Percentiles rank a stretch among this genome's conserved stretches.
phyloP scores from a whole-genome alignment of 192 early-diverging fungal genomes.

The Backusella australiensis region DNA sequence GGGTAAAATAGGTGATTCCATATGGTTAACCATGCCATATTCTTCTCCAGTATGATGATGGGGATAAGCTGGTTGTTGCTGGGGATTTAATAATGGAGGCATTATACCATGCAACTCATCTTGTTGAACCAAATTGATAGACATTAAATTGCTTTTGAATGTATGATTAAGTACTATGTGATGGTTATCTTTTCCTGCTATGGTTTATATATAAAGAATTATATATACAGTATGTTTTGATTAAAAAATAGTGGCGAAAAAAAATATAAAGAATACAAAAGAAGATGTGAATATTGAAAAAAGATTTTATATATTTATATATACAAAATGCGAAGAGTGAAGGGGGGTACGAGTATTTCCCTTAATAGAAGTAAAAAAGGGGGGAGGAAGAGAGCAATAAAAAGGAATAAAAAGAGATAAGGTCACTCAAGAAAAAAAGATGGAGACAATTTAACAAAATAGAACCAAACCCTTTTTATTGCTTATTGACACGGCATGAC shows the following conservation, averaged over 20 bases:
- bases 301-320: background rate
- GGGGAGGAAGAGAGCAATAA: background rate
- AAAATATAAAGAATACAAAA: conserved; percentile 10
- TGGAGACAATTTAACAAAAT: conserved; percentile 5
- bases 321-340: conserved; percentile 2
- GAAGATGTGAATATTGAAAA: conserved; percentile 6
- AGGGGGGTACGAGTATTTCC: background rate
- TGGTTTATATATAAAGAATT: conserved; percentile 2
- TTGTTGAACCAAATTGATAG: conserved; percentile 16
- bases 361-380: conserved; percentile 6
- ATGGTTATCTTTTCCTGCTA: background rate
- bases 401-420: conserved; percentile 6
- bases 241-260: background rate
- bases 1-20: background rate
- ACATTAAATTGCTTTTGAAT: background rate
- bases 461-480: conserved; percentile 12
- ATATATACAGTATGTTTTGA: background rate
- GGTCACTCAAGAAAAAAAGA: background rate
- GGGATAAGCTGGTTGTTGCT: background rate
- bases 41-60: conserved; percentile 9
- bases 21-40: conserved; percentile 1
- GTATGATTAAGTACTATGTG: background rate
- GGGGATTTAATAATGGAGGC: conserved; percentile 1
- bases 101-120: conserved; percentile 14
- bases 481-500: conserved; percentile 17